Conservation (phyloP, 2,329 filamentous ascomycete species). For the Sporothrix luriei region DNA sequence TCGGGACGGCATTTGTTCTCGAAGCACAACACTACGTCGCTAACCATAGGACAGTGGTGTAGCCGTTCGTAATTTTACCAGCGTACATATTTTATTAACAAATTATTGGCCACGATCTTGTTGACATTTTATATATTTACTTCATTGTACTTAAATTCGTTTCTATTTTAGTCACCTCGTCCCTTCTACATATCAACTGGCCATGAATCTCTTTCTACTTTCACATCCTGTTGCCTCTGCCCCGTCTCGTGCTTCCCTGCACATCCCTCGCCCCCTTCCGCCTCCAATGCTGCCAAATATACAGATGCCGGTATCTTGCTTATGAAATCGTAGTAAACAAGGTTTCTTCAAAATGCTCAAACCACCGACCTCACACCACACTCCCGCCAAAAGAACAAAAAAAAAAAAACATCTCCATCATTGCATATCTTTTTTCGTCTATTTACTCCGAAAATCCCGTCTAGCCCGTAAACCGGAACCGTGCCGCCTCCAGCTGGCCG, state of each 20-base stretch:
- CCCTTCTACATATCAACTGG: neutral
- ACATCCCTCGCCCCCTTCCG: neutral
- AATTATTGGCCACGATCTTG: neutral
- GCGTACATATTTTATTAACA: neutral
- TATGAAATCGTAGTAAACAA: neutral
- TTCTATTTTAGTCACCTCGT: no score
- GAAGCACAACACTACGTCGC: no score
- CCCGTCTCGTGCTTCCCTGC: neutral
- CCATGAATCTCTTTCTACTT: constrained; percentile 1
- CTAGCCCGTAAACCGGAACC: constrained; percentile 75
- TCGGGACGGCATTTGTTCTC: no score
- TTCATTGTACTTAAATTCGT: neutral
- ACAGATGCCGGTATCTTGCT: constrained; percentile 28
- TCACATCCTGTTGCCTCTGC: constrained; percentile 12
- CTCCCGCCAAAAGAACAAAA: neutral
- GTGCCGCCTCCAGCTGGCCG: constrained; percentile 79
- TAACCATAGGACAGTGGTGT: no score
- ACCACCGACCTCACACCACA: constrained; percentile 1
- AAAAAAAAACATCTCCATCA: neutral
- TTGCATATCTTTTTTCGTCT: neutral
- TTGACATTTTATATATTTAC: neutral
- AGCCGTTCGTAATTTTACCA: no score
- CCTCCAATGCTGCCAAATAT: constrained; percentile 20
- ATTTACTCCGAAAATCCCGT: neutral
- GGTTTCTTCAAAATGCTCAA: neutral